A percentile compares a stretch with the other conserved stretches of the same genome.
Conservation (phyloP, 305 asterid species). For the Fraxinus baroniana region DNA sequence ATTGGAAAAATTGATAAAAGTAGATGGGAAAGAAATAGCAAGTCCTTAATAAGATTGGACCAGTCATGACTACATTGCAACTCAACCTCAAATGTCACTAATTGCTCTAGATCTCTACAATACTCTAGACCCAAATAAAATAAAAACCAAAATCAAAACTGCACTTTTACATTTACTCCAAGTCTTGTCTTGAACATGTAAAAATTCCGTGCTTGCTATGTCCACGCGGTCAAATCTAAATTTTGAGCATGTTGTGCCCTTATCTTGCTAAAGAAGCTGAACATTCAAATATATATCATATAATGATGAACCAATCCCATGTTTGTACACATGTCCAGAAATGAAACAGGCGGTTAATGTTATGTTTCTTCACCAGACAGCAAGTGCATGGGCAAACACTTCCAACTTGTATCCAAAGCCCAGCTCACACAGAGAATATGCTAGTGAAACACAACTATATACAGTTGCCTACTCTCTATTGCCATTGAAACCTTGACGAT, state of each 20-base stretch:
- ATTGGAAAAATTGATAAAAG: slow-evolving; percentile 21
- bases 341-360: slow-evolving; percentile 36
- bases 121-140: slow-evolving; percentile 33
- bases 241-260: slow-evolving; percentile 38
- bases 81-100: slow-evolving; percentile 28
- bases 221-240: slow-evolving; percentile 30
- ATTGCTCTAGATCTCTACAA: slow-evolving; percentile 33
- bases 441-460: slow-evolving; percentile 34
- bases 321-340: slow-evolving; percentile 69
- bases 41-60: slow-evolving; percentile 28
- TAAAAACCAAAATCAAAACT: slow-evolving; percentile 50
- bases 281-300: slow-evolving; percentile 36
- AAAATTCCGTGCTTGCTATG: slow-evolving; percentile 32
- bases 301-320: slow-evolving; percentile 40
- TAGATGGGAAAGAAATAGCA: slow-evolving; percentile 2
- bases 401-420: slow-evolving; percentile 30
- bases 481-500: slow-evolving; percentile 46
- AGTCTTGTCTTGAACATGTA: slow-evolving; percentile 35
- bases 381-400: slow-evolving; percentile 27
- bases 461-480: slow-evolving; percentile 51
- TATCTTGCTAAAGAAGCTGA: slow-evolving; percentile 38
- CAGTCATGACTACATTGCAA: slow-evolving; percentile 20
- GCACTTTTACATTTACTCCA: slow-evolving; percentile 38
- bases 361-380: slow-evolving; percentile 41
- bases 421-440: slow-evolving; percentile 29